phyloP scores from a whole-genome alignment of 1,139 yeast genomes.

The Scheffersomyces cryptocercus region DNA sequence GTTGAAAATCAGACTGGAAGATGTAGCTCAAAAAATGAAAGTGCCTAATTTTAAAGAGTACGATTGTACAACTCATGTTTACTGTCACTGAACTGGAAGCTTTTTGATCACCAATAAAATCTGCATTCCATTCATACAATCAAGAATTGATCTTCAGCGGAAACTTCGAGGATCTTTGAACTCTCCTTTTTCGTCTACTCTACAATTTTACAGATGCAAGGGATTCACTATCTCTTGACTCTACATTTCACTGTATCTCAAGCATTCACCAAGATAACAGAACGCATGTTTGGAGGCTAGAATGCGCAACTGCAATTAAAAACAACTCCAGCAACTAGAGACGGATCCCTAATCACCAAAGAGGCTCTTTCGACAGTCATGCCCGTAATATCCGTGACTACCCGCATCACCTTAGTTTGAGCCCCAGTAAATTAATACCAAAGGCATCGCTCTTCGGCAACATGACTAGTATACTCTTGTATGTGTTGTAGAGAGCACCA shows the following conservation, averaged over 20 bases:
- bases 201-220: no score
- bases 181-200: no score
- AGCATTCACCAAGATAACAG: not conserved
- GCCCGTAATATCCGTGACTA: conserved; percentile 50
- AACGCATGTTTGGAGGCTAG: conserved; percentile 45
- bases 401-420: conserved; percentile 17
- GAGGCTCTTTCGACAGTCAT: conserved; percentile 20
- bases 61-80: not conserved
- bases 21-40: no score
- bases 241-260: no score
- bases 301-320: conserved; percentile 40
- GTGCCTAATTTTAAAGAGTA: no score
- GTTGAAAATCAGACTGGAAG: no score
- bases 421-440: not conserved
- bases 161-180: no score
- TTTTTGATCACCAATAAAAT: not conserved
- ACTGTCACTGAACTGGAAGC: not conserved
- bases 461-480: conserved; percentile 46
- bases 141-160: no score
- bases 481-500: conserved; percentile 57
- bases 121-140: no score
- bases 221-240: no score
- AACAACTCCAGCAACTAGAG: not conserved
- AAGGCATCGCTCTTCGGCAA: conserved; percentile 1
- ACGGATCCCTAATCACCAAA: no score